Evolutionary conservation across 805 yeast genomes (phyloP), one percentile per base, ranked within the genome.

Genomic region (Kuraishia hungarica): DNA sequence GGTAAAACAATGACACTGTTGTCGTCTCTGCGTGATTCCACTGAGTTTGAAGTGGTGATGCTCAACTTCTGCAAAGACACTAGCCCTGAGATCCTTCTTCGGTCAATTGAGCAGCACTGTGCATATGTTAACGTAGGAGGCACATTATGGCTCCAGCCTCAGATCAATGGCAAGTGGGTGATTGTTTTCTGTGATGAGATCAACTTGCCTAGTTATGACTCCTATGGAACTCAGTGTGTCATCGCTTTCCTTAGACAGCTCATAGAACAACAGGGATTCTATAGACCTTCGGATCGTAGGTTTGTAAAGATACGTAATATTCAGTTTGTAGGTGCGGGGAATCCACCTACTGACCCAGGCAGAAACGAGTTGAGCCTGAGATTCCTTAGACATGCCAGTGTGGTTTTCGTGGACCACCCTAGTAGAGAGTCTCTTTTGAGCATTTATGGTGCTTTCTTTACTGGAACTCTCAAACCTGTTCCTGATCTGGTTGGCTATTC

Each of bases 281-380:
- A 96, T 94, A 75, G 81, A 52, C 68, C 76, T 0, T 62, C 68
- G 11, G 81, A 80, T 28, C 73, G 76, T 51, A 75, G 75, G 24
- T 93, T 97, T 96, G 82, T 92, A 1, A 59, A 72, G 0, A 57
- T 90, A 8, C 72, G 76, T 19, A 77, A 83, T 51, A 74, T 93
- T 26, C 96, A 87, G 63, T 77, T 93, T 70, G 94, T 91, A n/a
- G 97, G 96, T 8, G 97, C 98, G 0, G 93, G 98, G 67, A 93
- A 93, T 63, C 94, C 97, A 0, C 85, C 97, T 0, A 76, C 84
- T 0, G 96, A 88, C 67, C 80, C 83, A 2, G 97, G 97, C 0
- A 76, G 98, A 57, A 72, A 77, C 11, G 65, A 64, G 2, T 64
- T 93, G 22, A 72, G 83, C 1, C 63, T 72, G 10, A 70, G 97